phyloP scores from a whole-genome alignment of 257 asterid genomes.

The Capsicum chinense region DNA sequence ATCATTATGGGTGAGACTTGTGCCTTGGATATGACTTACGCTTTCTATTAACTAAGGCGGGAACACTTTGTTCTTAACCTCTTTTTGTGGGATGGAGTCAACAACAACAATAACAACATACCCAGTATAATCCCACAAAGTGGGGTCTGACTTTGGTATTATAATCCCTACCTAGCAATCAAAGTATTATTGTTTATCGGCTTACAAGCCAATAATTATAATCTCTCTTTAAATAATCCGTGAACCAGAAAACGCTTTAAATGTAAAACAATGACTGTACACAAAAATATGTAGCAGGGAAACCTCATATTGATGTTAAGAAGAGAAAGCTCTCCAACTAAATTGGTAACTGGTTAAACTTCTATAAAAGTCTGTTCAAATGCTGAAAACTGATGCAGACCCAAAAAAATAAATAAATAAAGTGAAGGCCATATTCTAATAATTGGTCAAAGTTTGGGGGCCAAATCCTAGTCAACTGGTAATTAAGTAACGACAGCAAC shows the following conservation, averaged over 20 bases:
- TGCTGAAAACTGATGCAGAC: background rate
- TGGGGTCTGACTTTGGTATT: background rate
- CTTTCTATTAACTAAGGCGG: no score
- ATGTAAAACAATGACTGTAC: conserved; percentile 8
- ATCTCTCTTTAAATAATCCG: background rate
- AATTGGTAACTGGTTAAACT: background rate
- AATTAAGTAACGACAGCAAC: background rate
- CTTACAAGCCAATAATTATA: background rate
- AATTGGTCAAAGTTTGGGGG: conserved; percentile 1
- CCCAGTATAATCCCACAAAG: no score
- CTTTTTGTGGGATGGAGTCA: background rate
- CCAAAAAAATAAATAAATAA: background rate
- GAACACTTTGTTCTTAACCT: no score
- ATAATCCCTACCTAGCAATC: background rate
- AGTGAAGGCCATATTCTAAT: background rate
- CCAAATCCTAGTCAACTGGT: background rate
- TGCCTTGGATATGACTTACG: no score
- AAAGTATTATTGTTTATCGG: background rate
- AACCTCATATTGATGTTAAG: conserved; percentile 16
- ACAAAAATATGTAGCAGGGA: background rate
- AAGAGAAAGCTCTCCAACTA: background rate
- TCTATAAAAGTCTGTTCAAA: background rate
- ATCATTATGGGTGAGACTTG: no score
- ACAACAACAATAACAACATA: no score
- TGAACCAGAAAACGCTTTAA: background rate